Evolutionary conservation across 768 basidiomycete genomes (phyloP).

Genomic region (Galerina sulciceps): DNA sequence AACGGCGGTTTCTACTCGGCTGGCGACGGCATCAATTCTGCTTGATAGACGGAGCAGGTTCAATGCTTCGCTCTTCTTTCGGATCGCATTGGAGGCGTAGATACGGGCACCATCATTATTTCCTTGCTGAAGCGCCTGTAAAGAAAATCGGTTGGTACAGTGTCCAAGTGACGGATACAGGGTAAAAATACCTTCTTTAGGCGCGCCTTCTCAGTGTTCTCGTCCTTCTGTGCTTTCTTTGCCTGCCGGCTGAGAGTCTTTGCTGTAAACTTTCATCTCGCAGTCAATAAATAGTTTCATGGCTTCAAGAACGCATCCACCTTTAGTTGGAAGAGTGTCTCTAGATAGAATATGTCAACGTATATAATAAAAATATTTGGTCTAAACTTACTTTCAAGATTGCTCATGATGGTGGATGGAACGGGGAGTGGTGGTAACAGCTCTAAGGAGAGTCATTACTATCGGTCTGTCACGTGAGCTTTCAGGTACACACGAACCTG

Average conservation of each 20-base stretch:
- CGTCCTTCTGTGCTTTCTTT: slow-evolving; percentile 97
- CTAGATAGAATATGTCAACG: slow-evolving; percentile 50
- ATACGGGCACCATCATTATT: slow-evolving; percentile 97
- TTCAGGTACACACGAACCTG: slow-evolving; percentile 4
- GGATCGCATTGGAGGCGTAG: slow-evolving; percentile 97
- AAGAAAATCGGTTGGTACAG: background rate
- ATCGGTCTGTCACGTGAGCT: background rate
- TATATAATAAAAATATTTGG: background rate
- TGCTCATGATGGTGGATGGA: slow-evolving; percentile 58
- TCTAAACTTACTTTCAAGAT: slow-evolving; percentile 80
- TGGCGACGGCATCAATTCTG: slow-evolving; percentile 95
- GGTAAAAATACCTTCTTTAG: slow-evolving; percentile 83
- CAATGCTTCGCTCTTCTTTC: slow-evolving; percentile 95
- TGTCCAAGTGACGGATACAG: background rate
- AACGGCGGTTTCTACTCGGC: slow-evolving; percentile 96
- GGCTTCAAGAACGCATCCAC: slow-evolving; percentile 39
- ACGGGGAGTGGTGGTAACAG: slow-evolving; percentile 9
- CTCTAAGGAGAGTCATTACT: background rate
- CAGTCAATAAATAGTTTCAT: slow-evolving; percentile 5
- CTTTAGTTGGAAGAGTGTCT: slow-evolving; percentile 99
- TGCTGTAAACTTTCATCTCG: slow-evolving; percentile 84
- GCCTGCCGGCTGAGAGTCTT: slow-evolving; percentile 94
- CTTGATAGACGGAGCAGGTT: slow-evolving; percentile 90
- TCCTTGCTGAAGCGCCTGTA: slow-evolving; percentile 92
- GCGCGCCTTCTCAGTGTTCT: slow-evolving; percentile 82